Percentiles rank a stretch among this genome's conserved stretches.
These are phyloP conservation scores for Uronychia setigera DNA, from an alignment of 73 alveolate species.

Conservation along the genomic window DNA sequence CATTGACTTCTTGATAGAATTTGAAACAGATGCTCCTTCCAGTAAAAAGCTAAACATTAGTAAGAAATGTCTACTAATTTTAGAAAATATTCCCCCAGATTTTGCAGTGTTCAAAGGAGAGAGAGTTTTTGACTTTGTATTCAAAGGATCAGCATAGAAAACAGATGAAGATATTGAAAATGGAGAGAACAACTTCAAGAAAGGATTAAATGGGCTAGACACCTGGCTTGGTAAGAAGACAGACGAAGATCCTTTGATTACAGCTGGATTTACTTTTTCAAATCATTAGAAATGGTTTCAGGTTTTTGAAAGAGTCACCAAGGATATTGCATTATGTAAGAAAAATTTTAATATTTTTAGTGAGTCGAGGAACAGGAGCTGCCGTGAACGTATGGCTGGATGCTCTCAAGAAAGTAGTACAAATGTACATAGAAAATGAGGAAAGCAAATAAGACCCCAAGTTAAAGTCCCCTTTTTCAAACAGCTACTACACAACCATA, in stretches of 20 bases:
- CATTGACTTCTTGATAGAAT: background rate
- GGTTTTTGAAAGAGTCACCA: constrained; percentile 8
- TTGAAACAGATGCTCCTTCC: background rate
- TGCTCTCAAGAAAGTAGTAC: constrained; percentile 27
- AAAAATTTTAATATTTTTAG: background rate
- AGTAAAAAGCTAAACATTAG: background rate
- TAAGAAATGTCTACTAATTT: background rate
- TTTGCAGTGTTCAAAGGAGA: background rate
- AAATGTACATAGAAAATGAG: background rate
- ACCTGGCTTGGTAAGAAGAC: constrained; percentile 1
- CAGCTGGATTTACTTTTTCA: constrained; percentile 5
- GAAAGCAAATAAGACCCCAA: background rate
- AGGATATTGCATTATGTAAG: constrained; percentile 9
- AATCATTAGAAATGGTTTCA: constrained; percentile 23
- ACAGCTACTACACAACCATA: background rate
- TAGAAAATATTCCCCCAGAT: background rate
- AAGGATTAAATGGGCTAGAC: background rate
- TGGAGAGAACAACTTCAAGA: background rate
- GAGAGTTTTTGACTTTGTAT: background rate
- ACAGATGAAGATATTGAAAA: background rate
- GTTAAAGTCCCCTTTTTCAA: background rate
- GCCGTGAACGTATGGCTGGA: constrained; percentile 38
- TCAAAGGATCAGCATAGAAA: background rate
- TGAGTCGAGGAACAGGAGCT: background rate
- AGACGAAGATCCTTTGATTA: constrained; percentile 2